Conservation (phyloP, 2,329 filamentous ascomycete genomes). For the Dothistroma pini region DNA sequence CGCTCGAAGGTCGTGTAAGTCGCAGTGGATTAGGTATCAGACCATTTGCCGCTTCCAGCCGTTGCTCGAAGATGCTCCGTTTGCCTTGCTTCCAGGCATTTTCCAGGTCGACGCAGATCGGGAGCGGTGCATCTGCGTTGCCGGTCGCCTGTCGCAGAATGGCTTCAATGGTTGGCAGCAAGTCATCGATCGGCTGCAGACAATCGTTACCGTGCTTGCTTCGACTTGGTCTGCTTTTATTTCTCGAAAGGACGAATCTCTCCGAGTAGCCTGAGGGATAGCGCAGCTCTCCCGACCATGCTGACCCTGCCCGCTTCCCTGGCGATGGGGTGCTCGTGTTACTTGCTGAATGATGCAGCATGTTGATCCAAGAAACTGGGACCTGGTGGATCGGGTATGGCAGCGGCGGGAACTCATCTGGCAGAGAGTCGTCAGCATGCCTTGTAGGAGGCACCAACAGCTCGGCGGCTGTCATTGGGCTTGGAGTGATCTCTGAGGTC, state of each 20-base stretch:
- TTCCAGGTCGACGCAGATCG: not conserved
- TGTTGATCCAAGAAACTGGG: slow-evolving; percentile 5
- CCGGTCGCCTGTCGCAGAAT: not conserved
- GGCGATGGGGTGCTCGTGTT: not conserved
- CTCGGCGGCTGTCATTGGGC: not conserved
- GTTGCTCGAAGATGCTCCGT: not conserved
- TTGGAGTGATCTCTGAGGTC: too few species aligned
- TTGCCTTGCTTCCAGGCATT: slow-evolving; percentile 1
- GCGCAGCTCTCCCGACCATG: slow-evolving; percentile 1
- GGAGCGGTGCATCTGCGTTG: not conserved
- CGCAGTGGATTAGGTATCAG: not conserved
- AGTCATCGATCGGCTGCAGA: slow-evolving; percentile 6
- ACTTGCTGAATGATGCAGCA: slow-evolving; percentile 8
- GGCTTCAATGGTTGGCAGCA: not conserved
- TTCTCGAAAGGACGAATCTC: slow-evolving; percentile 4
- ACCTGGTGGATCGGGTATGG: not conserved
- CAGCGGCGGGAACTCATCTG: not conserved
- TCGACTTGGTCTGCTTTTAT: not conserved
- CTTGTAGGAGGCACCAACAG: not conserved
- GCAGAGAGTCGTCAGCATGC: not conserved
- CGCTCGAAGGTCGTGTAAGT: not conserved
- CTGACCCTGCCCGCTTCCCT: not conserved
- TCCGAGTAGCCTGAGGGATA: slow-evolving; percentile 11
- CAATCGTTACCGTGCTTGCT: not conserved
- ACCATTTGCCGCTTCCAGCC: not conserved